phyloP scores from a whole-genome alignment of 192 early-diverging fungal species.

The Spinellus fusiger region DNA sequence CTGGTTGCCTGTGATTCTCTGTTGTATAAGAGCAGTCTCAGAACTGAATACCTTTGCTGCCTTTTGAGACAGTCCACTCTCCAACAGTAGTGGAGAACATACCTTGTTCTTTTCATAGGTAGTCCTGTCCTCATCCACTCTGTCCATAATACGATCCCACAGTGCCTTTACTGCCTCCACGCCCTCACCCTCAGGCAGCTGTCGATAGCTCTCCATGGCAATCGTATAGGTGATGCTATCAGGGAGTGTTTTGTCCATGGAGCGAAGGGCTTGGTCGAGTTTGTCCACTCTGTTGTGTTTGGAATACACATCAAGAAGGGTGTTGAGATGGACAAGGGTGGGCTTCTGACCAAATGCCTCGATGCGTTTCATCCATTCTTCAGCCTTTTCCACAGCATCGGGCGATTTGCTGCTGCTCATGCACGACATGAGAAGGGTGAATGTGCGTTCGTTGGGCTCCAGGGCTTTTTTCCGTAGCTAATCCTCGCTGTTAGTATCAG shows the following conservation, averaged over 20 bases:
- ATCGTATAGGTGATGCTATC: neutral
- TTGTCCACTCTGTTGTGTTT: neutral
- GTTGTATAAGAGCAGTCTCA: neutral
- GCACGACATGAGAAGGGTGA: neutral
- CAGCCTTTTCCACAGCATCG: neutral
- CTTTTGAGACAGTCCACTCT: neutral
- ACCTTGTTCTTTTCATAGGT: neutral
- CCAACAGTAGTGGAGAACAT: neutral
- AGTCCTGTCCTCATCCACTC: neutral
- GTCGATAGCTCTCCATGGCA: neutral
- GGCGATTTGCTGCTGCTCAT: neutral
- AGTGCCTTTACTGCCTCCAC: neutral
- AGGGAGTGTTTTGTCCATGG: neutral
- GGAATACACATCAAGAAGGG: neutral
- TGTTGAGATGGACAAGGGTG: neutral
- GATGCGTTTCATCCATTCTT: neutral
- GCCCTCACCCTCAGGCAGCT: neutral
- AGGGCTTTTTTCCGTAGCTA: slow-evolving; percentile 11
- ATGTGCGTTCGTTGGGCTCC: slow-evolving; percentile 2
- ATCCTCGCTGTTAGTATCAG: neutral
- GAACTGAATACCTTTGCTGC: neutral
- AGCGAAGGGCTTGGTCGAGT: neutral
- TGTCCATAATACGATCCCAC: neutral
- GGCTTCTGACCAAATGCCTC: neutral
- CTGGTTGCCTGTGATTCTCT: neutral